phyloP scores from a whole-genome alignment of 306 rosid genomes.

The Acacia melanoxylon region DNA sequence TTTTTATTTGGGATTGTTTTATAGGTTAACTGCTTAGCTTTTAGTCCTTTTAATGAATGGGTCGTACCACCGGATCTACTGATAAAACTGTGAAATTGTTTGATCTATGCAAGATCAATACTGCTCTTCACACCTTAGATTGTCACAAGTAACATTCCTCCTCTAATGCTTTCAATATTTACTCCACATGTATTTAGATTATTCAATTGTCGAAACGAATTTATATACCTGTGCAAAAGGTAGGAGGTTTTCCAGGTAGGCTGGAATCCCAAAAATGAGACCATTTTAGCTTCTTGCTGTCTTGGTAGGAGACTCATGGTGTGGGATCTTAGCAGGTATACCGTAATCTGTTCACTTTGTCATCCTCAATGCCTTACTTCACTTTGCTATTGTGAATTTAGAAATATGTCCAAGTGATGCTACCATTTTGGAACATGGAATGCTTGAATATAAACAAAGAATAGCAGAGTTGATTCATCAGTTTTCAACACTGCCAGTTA shows the following conservation, averaged over 20 bases:
- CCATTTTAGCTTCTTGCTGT: slow-evolving; percentile 95
- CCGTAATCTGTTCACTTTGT: slow-evolving; percentile 13
- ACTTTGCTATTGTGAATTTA: background rate
- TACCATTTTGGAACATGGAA: background rate
- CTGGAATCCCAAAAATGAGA: slow-evolving; percentile 97
- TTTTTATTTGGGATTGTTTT: slow-evolving; percentile 14
- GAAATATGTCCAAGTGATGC: background rate
- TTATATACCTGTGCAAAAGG: slow-evolving; percentile 44
- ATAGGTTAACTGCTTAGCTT: slow-evolving; percentile 96
- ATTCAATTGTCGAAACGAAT: slow-evolving; percentile 27
- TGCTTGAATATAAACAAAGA: background rate
- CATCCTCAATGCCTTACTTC: background rate
- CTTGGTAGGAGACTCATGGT: slow-evolving; percentile 99
- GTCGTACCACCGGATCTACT: slow-evolving; percentile 95
- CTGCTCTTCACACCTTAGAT: slow-evolving; percentile 86
- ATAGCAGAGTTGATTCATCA: background rate
- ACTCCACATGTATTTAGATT: background rate
- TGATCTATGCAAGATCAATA: slow-evolving; percentile 82
- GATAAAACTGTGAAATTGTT: slow-evolving; percentile 96
- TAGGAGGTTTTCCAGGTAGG: slow-evolving; percentile 99
- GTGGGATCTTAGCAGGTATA: slow-evolving; percentile 99
- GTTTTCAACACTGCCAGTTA: background rate
- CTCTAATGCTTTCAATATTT: slow-evolving; percentile 16
- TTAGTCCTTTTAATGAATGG: slow-evolving; percentile 98
- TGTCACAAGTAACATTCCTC: slow-evolving; percentile 76